These are phyloP conservation scores for Pseudomonodictys pantanalensis DNA, from an alignment of 495 filamentous ascomycete species.

Conservation along the genomic window DNA sequence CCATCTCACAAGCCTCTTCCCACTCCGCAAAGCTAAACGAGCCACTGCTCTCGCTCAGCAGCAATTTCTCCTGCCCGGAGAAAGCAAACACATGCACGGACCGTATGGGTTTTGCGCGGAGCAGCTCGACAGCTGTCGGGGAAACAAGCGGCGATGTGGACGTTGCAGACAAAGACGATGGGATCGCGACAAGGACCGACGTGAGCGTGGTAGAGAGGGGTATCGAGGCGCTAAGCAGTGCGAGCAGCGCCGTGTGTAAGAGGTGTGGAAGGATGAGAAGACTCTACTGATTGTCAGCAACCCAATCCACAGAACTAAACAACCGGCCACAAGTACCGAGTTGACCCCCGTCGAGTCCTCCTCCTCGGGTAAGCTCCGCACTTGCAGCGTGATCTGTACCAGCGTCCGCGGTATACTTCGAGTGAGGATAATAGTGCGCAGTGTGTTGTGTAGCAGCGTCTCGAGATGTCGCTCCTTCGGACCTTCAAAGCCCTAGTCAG, in stretches of 20 bases:
- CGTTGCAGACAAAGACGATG: slow-evolving; percentile 44
- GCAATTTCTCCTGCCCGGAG: slow-evolving; percentile 67
- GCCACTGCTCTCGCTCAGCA: slow-evolving; percentile 80
- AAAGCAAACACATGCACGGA: slow-evolving; percentile 67
- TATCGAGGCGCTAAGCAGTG: slow-evolving; percentile 72
- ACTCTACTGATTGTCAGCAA: slow-evolving; percentile 50
- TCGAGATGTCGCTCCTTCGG: slow-evolving; percentile 71
- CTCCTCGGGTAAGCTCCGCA: slow-evolving; percentile 59
- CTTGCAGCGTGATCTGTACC: slow-evolving; percentile 70
- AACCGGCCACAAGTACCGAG: not conserved
- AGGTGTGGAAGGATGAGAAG: slow-evolving; percentile 71
- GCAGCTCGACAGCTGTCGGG: slow-evolving; percentile 50
- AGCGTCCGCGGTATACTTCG: slow-evolving; percentile 65
- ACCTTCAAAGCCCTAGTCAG: slow-evolving; percentile 52
- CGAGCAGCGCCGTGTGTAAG: slow-evolving; percentile 67
- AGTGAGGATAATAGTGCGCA: slow-evolving; percentile 66
- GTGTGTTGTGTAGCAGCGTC: slow-evolving; percentile 62
- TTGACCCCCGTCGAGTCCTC: slow-evolving; percentile 11
- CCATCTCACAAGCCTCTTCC: slow-evolving; percentile 66
- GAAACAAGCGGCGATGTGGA: slow-evolving; percentile 52
- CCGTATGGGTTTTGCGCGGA: slow-evolving; percentile 57
- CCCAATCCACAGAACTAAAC: not conserved
- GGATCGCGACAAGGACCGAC: slow-evolving; percentile 59
- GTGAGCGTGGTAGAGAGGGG: slow-evolving; percentile 70
- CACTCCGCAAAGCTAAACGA: slow-evolving; percentile 72